These are phyloP conservation scores for Groenewaldozyma tartarivorans DNA, from an alignment of 805 yeast genomes.

Conservation along the genomic window DNA sequence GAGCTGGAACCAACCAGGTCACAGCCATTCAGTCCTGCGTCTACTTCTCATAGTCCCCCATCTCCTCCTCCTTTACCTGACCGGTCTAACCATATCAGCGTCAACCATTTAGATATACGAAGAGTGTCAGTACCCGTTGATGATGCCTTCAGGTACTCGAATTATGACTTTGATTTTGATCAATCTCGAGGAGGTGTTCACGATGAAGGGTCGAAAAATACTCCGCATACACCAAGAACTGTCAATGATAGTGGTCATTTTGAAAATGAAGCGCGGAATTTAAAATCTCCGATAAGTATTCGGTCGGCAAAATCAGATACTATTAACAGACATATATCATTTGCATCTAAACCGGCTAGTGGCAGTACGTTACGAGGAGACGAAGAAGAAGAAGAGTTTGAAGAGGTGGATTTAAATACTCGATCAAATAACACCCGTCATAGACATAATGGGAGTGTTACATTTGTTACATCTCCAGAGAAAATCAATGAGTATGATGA, in stretches of 20 bases:
- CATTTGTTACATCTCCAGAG: not conserved
- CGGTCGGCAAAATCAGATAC: not conserved
- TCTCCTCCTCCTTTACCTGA: not conserved
- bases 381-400: slow-evolving; percentile 2
- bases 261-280: slow-evolving; percentile 1
- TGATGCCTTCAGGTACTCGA: slow-evolving; percentile 14
- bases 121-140: slow-evolving; percentile 15
- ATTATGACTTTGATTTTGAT: slow-evolving; percentile 2
- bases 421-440: not conserved
- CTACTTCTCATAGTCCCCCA: not conserved
- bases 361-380: not conserved
- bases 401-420: not conserved
- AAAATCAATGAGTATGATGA: not conserved
- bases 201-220: not conserved
- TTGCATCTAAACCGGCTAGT: slow-evolving; percentile 1
- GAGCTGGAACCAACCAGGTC: not conserved
- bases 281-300: slow-evolving; percentile 3
- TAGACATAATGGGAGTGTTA: not conserved
- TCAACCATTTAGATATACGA: slow-evolving; percentile 4
- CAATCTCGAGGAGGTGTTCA: not conserved
- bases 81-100: too few species aligned
- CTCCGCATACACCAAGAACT: not conserved
- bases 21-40: not conserved
- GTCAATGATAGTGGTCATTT: not conserved
- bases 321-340: not conserved